Conservation (phyloP, 345 rosid species). For the Sisymbrium irio region DNA sequence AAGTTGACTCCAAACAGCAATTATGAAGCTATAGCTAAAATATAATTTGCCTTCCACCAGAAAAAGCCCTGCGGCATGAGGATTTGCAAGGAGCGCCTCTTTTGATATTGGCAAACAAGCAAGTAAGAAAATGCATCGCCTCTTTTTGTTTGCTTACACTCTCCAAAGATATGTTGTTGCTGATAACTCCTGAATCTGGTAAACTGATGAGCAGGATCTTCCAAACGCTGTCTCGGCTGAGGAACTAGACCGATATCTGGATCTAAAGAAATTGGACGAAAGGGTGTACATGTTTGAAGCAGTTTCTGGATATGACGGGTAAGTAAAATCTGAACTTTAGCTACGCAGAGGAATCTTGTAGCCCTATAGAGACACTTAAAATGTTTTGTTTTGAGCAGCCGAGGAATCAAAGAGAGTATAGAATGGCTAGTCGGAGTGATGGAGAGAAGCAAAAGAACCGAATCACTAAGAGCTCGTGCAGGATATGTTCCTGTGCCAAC, state of each 20-base stretch:
- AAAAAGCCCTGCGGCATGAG: constrained; percentile 91
- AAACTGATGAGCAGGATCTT: constrained; percentile 60
- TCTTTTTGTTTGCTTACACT: neutral
- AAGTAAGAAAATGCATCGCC: constrained; percentile 44
- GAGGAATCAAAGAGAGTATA: constrained; percentile 81
- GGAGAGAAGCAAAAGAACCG: constrained; percentile 98
- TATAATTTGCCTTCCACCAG: constrained; percentile 35
- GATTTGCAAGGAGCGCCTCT: constrained; percentile 98
- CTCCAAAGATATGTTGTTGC: neutral
- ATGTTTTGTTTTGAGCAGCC: constrained; percentile 45
- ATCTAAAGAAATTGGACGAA: constrained; percentile 91
- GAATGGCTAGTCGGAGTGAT: constrained; percentile 92
- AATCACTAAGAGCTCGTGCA: constrained; percentile 69
- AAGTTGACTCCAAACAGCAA: neutral
- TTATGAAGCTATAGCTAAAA: constrained; percentile 9
- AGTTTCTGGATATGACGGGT: constrained; percentile 93
- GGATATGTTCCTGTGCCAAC: constrained; percentile 44
- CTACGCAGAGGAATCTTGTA: neutral
- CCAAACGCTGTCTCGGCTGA: constrained; percentile 85
- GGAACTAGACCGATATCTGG: constrained; percentile 76
- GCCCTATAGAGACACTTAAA: neutral
- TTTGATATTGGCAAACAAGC: constrained; percentile 90
- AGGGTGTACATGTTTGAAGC: constrained; percentile 95
- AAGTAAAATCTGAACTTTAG: constrained; percentile 19
- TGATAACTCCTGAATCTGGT: constrained; percentile 5